phyloP scores from a whole-genome alignment of 2,329 filamentous ascomycete genomes.

The Atkinsonella texensis region DNA sequence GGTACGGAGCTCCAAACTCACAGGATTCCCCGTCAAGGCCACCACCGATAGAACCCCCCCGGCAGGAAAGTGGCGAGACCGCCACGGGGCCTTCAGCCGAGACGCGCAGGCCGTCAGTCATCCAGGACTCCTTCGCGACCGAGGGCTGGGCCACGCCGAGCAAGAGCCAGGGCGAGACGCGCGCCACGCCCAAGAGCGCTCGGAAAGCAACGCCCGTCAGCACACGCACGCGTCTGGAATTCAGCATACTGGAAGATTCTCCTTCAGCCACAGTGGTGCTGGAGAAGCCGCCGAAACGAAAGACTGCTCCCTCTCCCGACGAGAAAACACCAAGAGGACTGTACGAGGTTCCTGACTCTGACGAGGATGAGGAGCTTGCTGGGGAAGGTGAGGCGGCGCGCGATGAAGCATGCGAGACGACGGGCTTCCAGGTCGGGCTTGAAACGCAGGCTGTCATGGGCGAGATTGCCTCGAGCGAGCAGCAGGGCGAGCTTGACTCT shows the following conservation, averaged over 20 bases:
- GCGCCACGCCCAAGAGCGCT: neutral
- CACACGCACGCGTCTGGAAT: neutral
- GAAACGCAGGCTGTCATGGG: slow-evolving; percentile 24
- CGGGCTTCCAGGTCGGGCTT: slow-evolving; percentile 16
- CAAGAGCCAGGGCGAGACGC: slow-evolving; percentile 12
- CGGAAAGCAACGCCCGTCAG: neutral
- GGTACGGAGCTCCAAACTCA: slow-evolving; percentile 24
- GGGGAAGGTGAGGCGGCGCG: slow-evolving; percentile 5
- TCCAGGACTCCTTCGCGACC: slow-evolving; percentile 34
- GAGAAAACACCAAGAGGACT: neutral
- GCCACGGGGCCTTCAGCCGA: slow-evolving; percentile 9
- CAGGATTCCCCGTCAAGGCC: slow-evolving; percentile 27
- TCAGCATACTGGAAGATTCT: neutral
- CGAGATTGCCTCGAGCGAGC: slow-evolving; percentile 19
- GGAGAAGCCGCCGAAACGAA: slow-evolving; percentile 7
- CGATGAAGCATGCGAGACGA: slow-evolving; percentile 9
- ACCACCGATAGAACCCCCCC: slow-evolving; percentile 15
- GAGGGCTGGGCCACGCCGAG: slow-evolving; percentile 19
- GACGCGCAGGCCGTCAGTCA: slow-evolving; percentile 18
- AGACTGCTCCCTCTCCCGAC: slow-evolving; percentile 8
- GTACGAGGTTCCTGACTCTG: slow-evolving; percentile 37
- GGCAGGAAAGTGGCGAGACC: slow-evolving; percentile 13
- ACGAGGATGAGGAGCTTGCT: slow-evolving; percentile 12
- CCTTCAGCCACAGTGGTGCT: slow-evolving; percentile 14
- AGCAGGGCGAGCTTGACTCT: neutral